Evolutionary conservation across 2,329 filamentous ascomycete species (phyloP).

Genomic region (Pseudogymnoascus sp.): DNA sequence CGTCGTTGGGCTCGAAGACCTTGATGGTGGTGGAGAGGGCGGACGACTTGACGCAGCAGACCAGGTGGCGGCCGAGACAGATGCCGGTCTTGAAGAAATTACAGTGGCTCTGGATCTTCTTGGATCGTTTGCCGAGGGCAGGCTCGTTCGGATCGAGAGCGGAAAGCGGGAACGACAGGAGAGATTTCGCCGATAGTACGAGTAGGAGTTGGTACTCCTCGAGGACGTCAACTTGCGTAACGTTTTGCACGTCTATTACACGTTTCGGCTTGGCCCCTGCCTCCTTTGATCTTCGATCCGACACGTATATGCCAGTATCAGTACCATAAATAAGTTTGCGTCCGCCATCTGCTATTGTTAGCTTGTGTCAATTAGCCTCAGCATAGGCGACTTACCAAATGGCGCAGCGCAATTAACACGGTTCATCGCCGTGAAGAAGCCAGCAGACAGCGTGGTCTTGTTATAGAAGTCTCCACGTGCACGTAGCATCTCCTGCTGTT

Average conservation of each 20-base stretch:
- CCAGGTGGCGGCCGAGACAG: conserved; percentile 85
- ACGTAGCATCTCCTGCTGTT: conserved; percentile 77
- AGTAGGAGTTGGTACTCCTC: conserved; percentile 91
- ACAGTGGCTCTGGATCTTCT: conserved; percentile 94
- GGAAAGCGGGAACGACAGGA: conserved; percentile 81
- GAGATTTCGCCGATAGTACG: conserved; percentile 85
- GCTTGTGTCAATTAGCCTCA: conserved; percentile 17
- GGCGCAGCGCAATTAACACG: conserved; percentile 92
- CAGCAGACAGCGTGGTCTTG: conserved; percentile 50
- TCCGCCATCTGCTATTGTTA: conserved; percentile 61
- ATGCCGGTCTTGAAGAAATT: conserved; percentile 98
- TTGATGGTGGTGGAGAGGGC: conserved; percentile 94
- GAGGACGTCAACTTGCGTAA: conserved; percentile 91
- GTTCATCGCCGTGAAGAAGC: conserved; percentile 58
- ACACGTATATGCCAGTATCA: conserved; percentile 86
- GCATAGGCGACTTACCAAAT: conserved; percentile 40
- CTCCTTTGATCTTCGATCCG: conserved; percentile 83
- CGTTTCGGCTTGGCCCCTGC: conserved; percentile 62
- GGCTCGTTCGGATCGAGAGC: conserved; percentile 80
- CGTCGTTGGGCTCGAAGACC: conserved; percentile 96
- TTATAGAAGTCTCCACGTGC: conserved; percentile 90
- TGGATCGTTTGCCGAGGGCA: conserved; percentile 71
- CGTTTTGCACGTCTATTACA: conserved; percentile 75
- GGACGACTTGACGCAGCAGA: conserved; percentile 93
- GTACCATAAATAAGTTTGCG: conserved; percentile 92